A percentile compares a stretch with the other conserved stretches of the same genome.
Conservation (phyloP, 345 rosid species). For the Camelina neglecta region DNA sequence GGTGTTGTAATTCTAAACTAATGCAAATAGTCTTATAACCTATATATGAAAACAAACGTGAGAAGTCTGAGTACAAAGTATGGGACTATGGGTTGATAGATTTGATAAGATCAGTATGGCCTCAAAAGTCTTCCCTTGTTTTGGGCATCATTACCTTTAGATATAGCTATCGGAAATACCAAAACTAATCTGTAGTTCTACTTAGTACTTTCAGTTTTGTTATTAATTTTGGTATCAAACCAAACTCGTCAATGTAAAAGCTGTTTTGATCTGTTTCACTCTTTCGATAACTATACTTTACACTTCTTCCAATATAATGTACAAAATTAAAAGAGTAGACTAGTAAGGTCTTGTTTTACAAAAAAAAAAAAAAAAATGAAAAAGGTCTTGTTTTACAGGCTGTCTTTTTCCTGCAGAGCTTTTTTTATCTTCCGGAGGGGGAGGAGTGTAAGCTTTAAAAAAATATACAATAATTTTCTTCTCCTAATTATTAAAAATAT, state of each 20-base stretch:
- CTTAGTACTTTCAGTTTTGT: neutral
- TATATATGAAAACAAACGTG: constrained; percentile 10
- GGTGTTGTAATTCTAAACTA: too few species aligned
- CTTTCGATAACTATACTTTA: neutral
- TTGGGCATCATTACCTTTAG: constrained; percentile 13
- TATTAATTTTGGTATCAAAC: neutral
- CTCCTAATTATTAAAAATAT: too few species aligned
- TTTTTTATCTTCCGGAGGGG: too few species aligned
- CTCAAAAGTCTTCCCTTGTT: constrained; percentile 3
- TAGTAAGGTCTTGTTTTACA: too few species aligned
- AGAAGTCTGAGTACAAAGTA: constrained; percentile 7
- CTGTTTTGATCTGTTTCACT: neutral
- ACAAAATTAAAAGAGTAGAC: too few species aligned
- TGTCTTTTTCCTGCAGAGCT: too few species aligned
- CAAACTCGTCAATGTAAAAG: neutral
- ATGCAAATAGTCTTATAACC: neutral
- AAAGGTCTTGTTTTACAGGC: too few species aligned
- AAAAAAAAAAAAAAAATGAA: too few species aligned
- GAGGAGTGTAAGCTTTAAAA: too few species aligned
- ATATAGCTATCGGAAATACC: neutral
- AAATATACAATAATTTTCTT: too few species aligned
- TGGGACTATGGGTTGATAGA: constrained; percentile 13
- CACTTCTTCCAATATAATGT: too few species aligned
- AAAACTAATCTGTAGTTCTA: neutral
- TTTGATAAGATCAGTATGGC: neutral